Evolutionary conservation across 2,329 filamentous ascomycete species (phyloP).

Genomic region (Pseudopyricularia javanii): DNA sequence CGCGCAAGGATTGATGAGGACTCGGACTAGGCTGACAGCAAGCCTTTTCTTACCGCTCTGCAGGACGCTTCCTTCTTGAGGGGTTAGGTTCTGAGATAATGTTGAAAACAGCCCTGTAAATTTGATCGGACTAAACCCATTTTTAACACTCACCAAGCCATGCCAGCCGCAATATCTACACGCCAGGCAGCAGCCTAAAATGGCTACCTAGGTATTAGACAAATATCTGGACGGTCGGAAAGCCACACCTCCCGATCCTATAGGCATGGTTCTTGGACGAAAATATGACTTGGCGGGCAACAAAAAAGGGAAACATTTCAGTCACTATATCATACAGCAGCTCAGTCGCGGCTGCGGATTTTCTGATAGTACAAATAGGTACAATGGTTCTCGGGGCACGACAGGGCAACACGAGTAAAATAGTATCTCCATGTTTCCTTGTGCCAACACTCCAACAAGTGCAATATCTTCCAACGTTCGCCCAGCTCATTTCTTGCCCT

Average conservation of each 20-base stretch:
- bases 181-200: too few species aligned
- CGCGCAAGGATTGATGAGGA: conserved; percentile 47
- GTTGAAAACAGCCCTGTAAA: too few species aligned
- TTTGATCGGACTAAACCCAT: too few species aligned
- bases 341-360: background rate
- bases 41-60: background rate
- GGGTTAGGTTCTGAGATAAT: background rate
- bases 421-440: background rate
- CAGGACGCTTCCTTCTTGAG: too few species aligned
- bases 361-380: background rate
- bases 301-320: background rate
- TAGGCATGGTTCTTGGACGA: background rate
- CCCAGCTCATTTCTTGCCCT: conserved; percentile 23
- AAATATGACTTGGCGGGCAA: background rate
- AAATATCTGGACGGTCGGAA: too few species aligned
- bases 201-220: too few species aligned
- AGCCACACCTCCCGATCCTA: background rate
- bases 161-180: too few species aligned
- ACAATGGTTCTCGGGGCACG: background rate
- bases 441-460: background rate
- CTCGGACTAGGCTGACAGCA: conserved; percentile 32
- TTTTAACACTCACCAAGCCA: too few species aligned
- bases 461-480: background rate
- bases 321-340: background rate
- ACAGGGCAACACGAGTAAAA: background rate